These are phyloP conservation scores for Eimeria praecox DNA, from an alignment of 169 alveolate species.

Conservation along the genomic window DNA sequence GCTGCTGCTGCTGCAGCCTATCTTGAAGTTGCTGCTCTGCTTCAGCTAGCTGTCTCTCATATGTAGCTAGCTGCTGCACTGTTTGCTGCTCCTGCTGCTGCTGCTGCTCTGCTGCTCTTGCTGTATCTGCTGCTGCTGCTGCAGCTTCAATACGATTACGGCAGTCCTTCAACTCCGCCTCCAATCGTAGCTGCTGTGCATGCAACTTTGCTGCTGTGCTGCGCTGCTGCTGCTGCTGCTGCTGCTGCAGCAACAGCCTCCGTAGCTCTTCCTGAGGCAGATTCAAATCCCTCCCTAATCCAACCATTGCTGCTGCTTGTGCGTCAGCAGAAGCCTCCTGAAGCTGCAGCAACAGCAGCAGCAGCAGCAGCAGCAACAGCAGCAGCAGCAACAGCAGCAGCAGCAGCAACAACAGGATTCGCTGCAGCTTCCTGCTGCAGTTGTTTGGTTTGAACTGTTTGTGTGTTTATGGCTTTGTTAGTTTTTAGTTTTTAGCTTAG, in stretches of 20 bases:
- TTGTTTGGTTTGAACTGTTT: too few species aligned
- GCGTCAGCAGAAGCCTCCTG: conserved; percentile 69
- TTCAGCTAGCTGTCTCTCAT: conserved; percentile 44
- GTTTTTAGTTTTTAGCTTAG: not conserved
- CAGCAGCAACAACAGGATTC: not conserved
- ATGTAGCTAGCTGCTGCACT: conserved; percentile 37
- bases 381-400: conserved; percentile 21
- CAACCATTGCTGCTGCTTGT: conserved; percentile 49
- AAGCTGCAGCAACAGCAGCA: conserved; percentile 37
- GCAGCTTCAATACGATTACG: conserved; percentile 41
- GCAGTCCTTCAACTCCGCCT: conserved; percentile 48
- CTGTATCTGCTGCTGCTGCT: conserved; percentile 25
- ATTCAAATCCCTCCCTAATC: not conserved
- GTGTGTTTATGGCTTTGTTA: not conserved
- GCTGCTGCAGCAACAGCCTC: conserved; percentile 35
- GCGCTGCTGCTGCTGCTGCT: conserved; percentile 67
- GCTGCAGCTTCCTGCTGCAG: not conserved
- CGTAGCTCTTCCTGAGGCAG: conserved; percentile 41
- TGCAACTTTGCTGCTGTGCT: conserved; percentile 30
- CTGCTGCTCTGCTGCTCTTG: conserved; percentile 2
- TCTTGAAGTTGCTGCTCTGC: conserved; percentile 56
- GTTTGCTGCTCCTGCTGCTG: conserved; percentile 6
- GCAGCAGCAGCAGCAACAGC: conserved; percentile 23
- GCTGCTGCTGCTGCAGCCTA: conserved; percentile 44
- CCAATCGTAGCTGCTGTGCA: conserved; percentile 58